Evolutionary conservation across 2,329 filamentous ascomycete genomes (phyloP), one percentile per base, ranked within the genome.

Genomic region (Epichloe aotearoae): DNA sequence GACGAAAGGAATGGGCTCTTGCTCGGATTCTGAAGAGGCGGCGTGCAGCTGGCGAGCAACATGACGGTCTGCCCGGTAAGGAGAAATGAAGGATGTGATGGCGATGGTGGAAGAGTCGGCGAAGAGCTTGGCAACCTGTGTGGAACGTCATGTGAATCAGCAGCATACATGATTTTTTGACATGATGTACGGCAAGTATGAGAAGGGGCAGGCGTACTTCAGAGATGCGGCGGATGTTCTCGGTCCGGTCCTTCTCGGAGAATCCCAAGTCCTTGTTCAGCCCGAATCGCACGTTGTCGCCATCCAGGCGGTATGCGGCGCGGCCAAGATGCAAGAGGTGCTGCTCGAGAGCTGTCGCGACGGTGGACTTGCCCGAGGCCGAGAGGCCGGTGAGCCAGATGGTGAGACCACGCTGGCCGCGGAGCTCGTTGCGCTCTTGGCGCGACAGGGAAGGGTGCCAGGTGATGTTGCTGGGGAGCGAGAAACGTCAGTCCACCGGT

Each of bases 351-450:
- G 93, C 93, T 3, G 88, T 95, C 50, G 93, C 93, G 55, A 98
- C 88, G 52, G 93, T 98, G 49, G 91, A 96, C 73, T 98, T 98
- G 65, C 93, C 93, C 0, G 88, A 95, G 48, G 91, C 93, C 38
- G 88, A 95, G 57, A 98, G 86, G 50, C 93, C 93, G 1, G 93
- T 98, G 66, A 98, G 86, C 93, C 93, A 98, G 72, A 98, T 84
- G 52, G 93, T 98, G 67, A 94, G 84, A 66, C 93, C 93, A 59
- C 81, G 80, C 71, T 98, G 93, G 68, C 83, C 81, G 70, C 88
- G 87, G 59, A 80, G 72, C 58, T 76, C 66, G 69, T 80, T 83
- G 69, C 87, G 86, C 77, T 93, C 87, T 55, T 73, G 69, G 69
- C 86, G 85, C 50, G 84, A 85, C 64, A 93, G 83, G 55, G 84